Evolutionary conservation across 768 basidiomycete genomes (phyloP), one percentile per base, ranked within the genome.

Genomic region (Termitomyces sp.): DNA sequence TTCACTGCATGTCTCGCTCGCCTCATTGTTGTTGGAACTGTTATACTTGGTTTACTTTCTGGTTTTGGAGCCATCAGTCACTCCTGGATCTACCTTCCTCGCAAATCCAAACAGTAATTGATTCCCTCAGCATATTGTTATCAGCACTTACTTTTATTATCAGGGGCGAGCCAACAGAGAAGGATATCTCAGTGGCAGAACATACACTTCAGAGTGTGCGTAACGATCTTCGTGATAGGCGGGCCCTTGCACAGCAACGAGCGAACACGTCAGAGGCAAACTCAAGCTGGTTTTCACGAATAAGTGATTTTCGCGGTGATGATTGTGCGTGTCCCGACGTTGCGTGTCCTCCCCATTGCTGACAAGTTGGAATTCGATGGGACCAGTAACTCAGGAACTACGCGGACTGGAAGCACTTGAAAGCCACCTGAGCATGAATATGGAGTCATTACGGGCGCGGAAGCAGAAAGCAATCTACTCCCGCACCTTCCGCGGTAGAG

Each of bases 11-110:
- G 80, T 0, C 73, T 86, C 2, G 74, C 87, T 2, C 81, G 90
- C 12, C 77, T 92, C 14, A 81, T 87, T 20, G 87, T 92, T 20
- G 70, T 93, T 22, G 92, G 92, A 2, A 92, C 87, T 0, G 76
- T 86, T 32, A 80, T 92, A 56, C 83, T 94, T n/a, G 92, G 92
- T 6, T 66, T 85, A 3, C 75, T 94, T 6, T 90, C 91, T 0
- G 92, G 92, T 0, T 87, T 90, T 60, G 90, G 90, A 61, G 86
- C 89, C 3, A 76, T 88, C 49, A 84, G 79, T 61, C 85, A 81
- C 47, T 80, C 83, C 0, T 89, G 88, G 87, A 72, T 70, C 6
- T 84, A 78, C 64, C 67, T 87, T 13, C 83, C 84, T 0, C 67
- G 73, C 38, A 62, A 75, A 18, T 73, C 72, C 6, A 63, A 58